Conservation (phyloP, 768 basidiomycete species). For the Lactifluus hygrophoroides region DNA sequence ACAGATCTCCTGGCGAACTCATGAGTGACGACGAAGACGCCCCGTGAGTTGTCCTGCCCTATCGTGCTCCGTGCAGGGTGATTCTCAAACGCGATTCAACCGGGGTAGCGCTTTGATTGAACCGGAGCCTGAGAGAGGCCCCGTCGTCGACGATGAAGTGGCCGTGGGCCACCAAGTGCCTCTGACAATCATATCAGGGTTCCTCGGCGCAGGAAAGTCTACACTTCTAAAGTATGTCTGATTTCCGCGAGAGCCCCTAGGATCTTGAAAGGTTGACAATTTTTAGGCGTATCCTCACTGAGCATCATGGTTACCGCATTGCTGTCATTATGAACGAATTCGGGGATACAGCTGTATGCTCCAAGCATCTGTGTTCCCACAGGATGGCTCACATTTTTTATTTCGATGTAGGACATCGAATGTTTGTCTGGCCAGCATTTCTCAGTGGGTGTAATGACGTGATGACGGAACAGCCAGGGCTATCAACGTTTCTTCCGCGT, state of each 20-base stretch:
- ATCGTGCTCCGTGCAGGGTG: background rate
- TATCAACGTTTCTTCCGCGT: constrained; percentile 67
- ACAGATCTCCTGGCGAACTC: background rate
- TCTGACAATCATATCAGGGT: constrained; percentile 90
- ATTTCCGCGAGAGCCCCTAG: background rate
- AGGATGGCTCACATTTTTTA: constrained; percentile 22
- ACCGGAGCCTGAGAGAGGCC: background rate
- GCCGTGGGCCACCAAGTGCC: constrained; percentile 45
- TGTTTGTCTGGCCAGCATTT: constrained; percentile 37
- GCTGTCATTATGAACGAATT: constrained; percentile 99
- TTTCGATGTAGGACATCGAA: constrained; percentile 82
- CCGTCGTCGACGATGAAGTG: background rate
- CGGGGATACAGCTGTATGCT: constrained; percentile 80
- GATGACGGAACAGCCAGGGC: constrained; percentile 53
- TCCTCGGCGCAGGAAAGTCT: constrained; percentile 91
- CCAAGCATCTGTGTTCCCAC: background rate
- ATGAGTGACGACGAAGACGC: constrained; percentile 16
- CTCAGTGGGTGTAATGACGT: background rate
- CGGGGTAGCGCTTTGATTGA: constrained; percentile 7
- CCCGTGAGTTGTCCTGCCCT: constrained; percentile 1
- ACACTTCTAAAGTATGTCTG: constrained; percentile 71
- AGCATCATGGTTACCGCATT: constrained; percentile 89
- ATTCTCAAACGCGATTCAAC: background rate
- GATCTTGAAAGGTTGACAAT: background rate
- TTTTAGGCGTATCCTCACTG: constrained; percentile 76